phyloP scores from a whole-genome alignment of 306 rosid species.

The Inga oerstediana region DNA sequence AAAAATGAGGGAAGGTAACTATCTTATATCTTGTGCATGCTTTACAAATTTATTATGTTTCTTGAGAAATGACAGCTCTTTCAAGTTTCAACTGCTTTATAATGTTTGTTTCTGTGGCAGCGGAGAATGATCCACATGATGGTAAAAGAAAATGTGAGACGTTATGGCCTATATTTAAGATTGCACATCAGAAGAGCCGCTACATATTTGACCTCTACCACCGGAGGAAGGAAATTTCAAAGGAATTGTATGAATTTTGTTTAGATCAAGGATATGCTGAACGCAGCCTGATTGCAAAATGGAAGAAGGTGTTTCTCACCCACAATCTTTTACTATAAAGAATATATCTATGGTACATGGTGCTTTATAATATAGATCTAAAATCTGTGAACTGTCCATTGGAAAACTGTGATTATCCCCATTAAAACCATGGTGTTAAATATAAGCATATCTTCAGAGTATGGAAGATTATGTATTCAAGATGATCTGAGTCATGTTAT shows the following conservation, averaged over 20 bases:
- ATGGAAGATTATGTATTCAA: not conserved
- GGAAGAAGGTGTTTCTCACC: conserved; percentile 63
- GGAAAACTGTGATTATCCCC: not conserved
- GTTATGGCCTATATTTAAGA: conserved; percentile 79
- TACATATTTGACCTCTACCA: conserved; percentile 73
- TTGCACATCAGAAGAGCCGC: conserved; percentile 81
- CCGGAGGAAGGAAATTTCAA: conserved; percentile 77
- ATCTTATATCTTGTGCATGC: not conserved
- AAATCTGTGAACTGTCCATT: not conserved
- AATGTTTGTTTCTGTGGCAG: conserved; percentile 47
- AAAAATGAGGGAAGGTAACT: conserved; percentile 93
- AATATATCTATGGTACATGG: not conserved
- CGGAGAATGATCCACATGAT: conserved; percentile 67
- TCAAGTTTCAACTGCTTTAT: not conserved
- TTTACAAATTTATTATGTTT: not conserved
- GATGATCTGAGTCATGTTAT: not conserved
- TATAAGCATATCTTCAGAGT: not conserved
- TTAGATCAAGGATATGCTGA: conserved; percentile 80
- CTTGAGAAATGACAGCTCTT: not conserved
- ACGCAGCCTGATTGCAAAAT: conserved; percentile 65
- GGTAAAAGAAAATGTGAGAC: conserved; percentile 80
- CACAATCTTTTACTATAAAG: not conserved
- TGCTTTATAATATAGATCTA: not conserved
- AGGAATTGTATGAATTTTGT: conserved; percentile 73
- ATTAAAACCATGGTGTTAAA: too few species aligned